These are phyloP conservation scores for Colletotrichum zoysiae DNA, from an alignment of 2,329 filamentous ascomycete genomes.

Conservation along the genomic window DNA sequence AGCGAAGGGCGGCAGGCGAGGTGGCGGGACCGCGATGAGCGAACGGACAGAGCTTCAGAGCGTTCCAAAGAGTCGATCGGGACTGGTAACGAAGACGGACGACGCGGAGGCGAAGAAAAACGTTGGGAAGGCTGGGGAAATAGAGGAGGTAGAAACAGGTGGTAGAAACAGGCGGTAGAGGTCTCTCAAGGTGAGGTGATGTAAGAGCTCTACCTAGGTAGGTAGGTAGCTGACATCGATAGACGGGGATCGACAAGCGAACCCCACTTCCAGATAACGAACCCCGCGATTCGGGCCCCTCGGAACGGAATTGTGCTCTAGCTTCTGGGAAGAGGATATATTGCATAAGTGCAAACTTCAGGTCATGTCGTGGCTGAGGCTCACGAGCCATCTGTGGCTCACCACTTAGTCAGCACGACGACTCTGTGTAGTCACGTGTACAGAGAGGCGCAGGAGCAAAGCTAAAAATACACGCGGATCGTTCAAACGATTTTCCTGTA, in stretches of 20 bases:
- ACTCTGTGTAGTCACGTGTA: not conserved
- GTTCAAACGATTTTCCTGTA: slow-evolving; percentile 31
- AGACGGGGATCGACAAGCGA: slow-evolving; percentile 16
- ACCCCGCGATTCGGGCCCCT: slow-evolving; percentile 33
- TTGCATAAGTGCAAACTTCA: not conserved
- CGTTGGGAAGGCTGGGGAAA: slow-evolving; percentile 13
- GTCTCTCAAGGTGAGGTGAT: not conserved
- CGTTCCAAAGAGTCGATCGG: slow-evolving; percentile 13
- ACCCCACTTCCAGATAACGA: slow-evolving; percentile 36
- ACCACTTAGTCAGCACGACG: not conserved
- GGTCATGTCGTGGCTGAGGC: not conserved
- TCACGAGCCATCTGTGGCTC: fast-evolving
- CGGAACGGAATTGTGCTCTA: not conserved
- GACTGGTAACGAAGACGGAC: slow-evolving; percentile 7
- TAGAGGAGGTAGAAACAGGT: not conserved
- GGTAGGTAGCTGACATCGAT: not conserved
- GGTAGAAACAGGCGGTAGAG: not conserved
- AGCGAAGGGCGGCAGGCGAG: slow-evolving; percentile 4
- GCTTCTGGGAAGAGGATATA: not conserved
- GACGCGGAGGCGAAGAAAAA: slow-evolving; percentile 6
- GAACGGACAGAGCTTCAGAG: slow-evolving; percentile 30
- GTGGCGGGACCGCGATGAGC: slow-evolving; percentile 15
- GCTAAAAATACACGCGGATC: slow-evolving; percentile 22
- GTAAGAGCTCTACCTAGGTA: slow-evolving; percentile 4
- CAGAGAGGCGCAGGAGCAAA: not conserved